Base-by-base conservation (phyloP, 1,284 basidiomycete genomes). In the Laetiporus sulphureus region DNA sequence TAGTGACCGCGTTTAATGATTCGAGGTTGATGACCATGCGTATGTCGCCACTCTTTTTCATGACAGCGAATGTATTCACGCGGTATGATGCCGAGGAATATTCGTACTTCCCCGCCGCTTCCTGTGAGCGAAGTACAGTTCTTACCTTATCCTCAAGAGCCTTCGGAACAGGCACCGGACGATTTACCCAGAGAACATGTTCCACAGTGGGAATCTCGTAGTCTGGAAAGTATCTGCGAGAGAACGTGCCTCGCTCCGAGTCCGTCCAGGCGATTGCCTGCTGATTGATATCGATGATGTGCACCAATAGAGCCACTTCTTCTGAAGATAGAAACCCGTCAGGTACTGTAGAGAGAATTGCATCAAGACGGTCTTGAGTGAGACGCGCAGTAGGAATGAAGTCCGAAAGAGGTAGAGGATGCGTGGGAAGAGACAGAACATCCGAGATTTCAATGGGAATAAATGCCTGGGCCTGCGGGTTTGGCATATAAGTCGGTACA, bases 141-240 rank as follows among this genome's bases (percentile, higher is more conserved):
- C 47, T 38, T 0, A 66, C 54, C 0, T 54, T 47, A 0, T 44
- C 36, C 27, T 53, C 40, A 0, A 63, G 46, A 0, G 57, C 60
- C 12, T 47, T 48, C 0, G 60, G 60, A 13, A 62, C 48, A 0
- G 40, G 46, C 6, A 64, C 61, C 0, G 60, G 59, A 10, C 47
- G 41, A 10, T 40, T 36, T 4, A 52, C 45, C 64, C 62, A 66
- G 0, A 63, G 63, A 0, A 44, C 25, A 23, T 42, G 41, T 22
- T 42, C 35, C 4, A 66, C 60, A 2, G 53, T 48, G 0, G 61
- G 62, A 22, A 68, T 64, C 2, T 55, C 45, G 20, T 64, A 62
- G 38, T 60, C 55, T 5, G 63, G 60, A 35, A 55, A 68, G 42
- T 61, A 67, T 20, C 57, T 48, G 0, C 41, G 41, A 2, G 48